Evolutionary conservation across 257 asterid genomes (phyloP), one percentile per base, ranked within the genome.

Genomic region (Buddleja alternifolia): DNA sequence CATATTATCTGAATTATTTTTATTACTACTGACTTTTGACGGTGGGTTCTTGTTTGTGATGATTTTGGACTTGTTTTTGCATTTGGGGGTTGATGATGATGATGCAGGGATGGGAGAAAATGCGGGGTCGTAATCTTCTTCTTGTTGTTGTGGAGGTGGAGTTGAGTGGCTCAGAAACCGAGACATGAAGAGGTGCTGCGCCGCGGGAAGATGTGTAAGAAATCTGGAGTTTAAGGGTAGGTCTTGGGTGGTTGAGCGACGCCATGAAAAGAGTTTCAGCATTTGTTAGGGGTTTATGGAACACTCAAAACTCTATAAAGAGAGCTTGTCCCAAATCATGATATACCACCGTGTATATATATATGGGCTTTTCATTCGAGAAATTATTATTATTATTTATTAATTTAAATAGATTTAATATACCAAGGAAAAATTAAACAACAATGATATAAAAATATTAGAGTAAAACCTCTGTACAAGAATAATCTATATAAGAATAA

Each of bases 81-180:
- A 63, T 67, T 54, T 64, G 16, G 70, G 63, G 65, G 73, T 45
- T 66, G 61, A 25, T n/a, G n/a, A n/a, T n/a, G n/a, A n/a, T n/a
- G n/a, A n/a, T 10, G 79, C 64, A 59, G 44, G 75, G 67, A 12
- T 23, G 8, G 77, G 75, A 32, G 90, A 71, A 81, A 92, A 87
- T 36, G 96, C 93, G 60, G 96, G 95, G 73, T 93, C 97, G 77
- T 66, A 72, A 10, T 60, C 24, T 32, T 78, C 73, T 20, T 75
- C 81, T 14, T 69, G 66, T 14, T 69, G 66, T 11, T 7, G 58
- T 6, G 68, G 36, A 10, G 77, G 65, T 2, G 63, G 72, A 67
- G n/a, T n/a, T n/a, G 80, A 71, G 53, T 73, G 72, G 71, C 56
- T 42, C 2, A 70, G 71, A 29, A 58, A 73, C 60, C 81, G 83